Evolutionary conservation across 441 rosid genomes (phyloP).

Genomic region (Pelargonium cotyledonis): DNA sequence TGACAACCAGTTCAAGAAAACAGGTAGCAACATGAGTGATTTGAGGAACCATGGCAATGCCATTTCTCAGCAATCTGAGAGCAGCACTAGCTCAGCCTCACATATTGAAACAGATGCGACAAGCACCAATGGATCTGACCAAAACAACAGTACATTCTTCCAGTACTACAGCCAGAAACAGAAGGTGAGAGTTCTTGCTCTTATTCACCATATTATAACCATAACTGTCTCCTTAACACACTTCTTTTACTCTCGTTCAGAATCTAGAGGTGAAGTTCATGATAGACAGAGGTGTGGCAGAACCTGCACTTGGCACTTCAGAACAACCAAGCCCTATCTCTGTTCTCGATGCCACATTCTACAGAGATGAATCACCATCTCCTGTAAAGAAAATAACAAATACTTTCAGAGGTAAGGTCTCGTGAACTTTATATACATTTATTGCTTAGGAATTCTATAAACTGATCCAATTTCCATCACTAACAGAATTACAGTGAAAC

Average conservation of each 20-base stretch:
- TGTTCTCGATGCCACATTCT: conserved; percentile 75
- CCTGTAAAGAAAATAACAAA: conserved; percentile 69
- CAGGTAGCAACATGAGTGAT: conserved; percentile 44
- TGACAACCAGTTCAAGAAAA: conserved; percentile 45
- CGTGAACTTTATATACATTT: background rate
- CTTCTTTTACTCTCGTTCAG: conserved; percentile 36
- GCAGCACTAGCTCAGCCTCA: conserved; percentile 46
- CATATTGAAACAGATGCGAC: conserved; percentile 56
- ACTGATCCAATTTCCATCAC: background rate
- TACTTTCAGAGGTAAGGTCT: conserved; percentile 53
- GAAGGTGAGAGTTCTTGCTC: conserved; percentile 35
- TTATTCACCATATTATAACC: conserved; percentile 14
- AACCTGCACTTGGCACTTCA: conserved; percentile 37
- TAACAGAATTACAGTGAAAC: background rate
- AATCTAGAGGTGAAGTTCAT: conserved; percentile 34
- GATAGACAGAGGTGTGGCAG: conserved; percentile 27
- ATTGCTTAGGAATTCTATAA: background rate
- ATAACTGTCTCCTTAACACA: conserved; percentile 15
- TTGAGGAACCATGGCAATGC: conserved; percentile 37
- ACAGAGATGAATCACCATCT: conserved; percentile 70
- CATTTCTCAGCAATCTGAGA: conserved; percentile 48
- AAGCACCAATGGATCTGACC: conserved; percentile 43
- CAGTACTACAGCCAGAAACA: conserved; percentile 36
- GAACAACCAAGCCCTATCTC: conserved; percentile 97
- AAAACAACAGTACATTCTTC: conserved; percentile 23